Conservation (phyloP, 495 filamentous ascomycete genomes). For the Annulohypoxylon maeteangense region DNA sequence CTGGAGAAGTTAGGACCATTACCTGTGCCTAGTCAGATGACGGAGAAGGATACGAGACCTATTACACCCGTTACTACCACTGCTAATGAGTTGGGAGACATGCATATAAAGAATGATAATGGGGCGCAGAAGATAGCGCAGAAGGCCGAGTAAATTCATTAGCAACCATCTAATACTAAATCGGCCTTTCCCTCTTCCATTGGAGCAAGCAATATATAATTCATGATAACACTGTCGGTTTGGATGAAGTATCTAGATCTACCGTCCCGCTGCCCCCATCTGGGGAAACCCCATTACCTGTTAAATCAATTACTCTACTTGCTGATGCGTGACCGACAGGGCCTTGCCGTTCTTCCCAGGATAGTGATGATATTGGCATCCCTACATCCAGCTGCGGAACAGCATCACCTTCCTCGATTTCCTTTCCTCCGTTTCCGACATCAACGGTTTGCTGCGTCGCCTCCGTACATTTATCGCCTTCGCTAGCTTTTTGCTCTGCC, state of each 20-base stretch:
- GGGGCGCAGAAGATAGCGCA: slow-evolving; percentile 11
- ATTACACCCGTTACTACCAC: slow-evolving; percentile 42
- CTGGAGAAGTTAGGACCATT: slow-evolving; percentile 45
- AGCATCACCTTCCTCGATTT: slow-evolving; percentile 5
- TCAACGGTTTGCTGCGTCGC: not conserved
- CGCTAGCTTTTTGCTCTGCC: slow-evolving; percentile 34
- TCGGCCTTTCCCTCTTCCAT: no score
- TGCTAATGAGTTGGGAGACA: slow-evolving; percentile 33
- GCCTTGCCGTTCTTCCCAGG: slow-evolving; percentile 2
- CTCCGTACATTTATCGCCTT: not conserved
- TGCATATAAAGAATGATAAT: slow-evolving; percentile 31
- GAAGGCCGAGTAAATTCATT: slow-evolving; percentile 19
- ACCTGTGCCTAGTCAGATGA: slow-evolving; percentile 31
- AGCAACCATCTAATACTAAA: slow-evolving; percentile 17
- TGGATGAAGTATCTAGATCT: slow-evolving; percentile 20
- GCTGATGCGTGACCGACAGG: not conserved
- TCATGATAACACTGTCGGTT: slow-evolving; percentile 22
- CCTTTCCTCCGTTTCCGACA: not conserved
- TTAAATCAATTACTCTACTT: slow-evolving; percentile 31
- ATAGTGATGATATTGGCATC: slow-evolving; percentile 24
- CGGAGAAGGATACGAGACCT: slow-evolving; percentile 35
- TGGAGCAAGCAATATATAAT: slow-evolving; percentile 2
- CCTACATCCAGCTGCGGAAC: slow-evolving; percentile 15
- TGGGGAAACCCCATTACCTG: slow-evolving; percentile 12
- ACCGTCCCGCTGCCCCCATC: not conserved